phyloP scores from a whole-genome alignment of 192 early-diverging fungal species.

The Funneliformis mosseae region DNA sequence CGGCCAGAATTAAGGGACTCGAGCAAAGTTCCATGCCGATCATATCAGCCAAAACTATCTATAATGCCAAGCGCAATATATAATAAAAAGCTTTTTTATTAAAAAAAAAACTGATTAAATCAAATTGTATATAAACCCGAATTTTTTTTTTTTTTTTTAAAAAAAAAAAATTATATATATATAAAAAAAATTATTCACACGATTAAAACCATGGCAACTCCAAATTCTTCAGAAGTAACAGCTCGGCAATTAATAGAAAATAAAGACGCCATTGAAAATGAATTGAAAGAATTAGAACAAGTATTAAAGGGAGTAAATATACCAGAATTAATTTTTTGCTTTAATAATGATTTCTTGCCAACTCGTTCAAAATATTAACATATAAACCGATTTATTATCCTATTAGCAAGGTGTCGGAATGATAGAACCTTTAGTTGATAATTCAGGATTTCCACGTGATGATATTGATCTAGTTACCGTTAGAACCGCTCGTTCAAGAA shows the following conservation, averaged over 20 bases:
- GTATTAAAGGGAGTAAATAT: conserved; percentile 41
- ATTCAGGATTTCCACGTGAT: conserved; percentile 52
- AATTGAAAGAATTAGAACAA: conserved; percentile 45
- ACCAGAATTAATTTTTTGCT: neutral
- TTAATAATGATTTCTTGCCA: neutral
- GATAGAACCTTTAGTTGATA: conserved; percentile 49
- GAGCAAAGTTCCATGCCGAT: too few relatives aligned
- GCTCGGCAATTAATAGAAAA: conserved; percentile 51
- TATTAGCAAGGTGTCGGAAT: conserved; percentile 52
- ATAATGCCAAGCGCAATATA: too few relatives aligned
- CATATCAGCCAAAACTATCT: too few relatives aligned
- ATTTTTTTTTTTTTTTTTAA: too few relatives aligned
- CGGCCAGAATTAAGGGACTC: too few relatives aligned
- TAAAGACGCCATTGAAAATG: conserved; percentile 51
- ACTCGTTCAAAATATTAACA: neutral
- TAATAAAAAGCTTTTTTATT: too few relatives aligned
- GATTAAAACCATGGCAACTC: neutral
- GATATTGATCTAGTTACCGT: conserved; percentile 57
- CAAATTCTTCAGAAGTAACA: neutral
- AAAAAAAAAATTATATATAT: too few relatives aligned
- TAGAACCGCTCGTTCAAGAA: conserved; percentile 44
- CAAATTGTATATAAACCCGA: too few relatives aligned
- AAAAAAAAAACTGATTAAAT: too few relatives aligned
- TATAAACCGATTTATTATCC: neutral
- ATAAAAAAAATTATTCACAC: neutral